These are phyloP conservation scores for Beauveria sp. DNA, from an alignment of 2,329 filamentous ascomycete genomes.

Conservation along the genomic window DNA sequence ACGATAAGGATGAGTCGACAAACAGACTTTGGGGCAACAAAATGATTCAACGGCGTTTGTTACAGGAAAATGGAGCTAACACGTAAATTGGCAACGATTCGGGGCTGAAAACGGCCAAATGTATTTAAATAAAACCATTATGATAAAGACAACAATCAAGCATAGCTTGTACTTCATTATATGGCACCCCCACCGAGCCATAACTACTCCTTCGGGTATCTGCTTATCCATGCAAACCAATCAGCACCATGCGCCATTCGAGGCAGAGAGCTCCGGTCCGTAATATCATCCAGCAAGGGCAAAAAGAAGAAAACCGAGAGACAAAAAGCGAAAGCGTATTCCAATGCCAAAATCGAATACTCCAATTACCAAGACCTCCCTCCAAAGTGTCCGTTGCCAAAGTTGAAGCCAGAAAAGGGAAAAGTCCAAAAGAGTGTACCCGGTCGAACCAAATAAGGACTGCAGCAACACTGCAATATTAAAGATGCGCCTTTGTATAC, in stretches of 20 bases:
- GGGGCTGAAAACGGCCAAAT: background rate
- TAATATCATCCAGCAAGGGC: slow-evolving; percentile 1
- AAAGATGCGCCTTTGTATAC: background rate
- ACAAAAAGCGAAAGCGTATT: background rate
- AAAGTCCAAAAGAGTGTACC: background rate
- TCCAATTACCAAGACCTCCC: slow-evolving; percentile 8
- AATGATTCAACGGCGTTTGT: background rate
- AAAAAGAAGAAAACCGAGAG: background rate
- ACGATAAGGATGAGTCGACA: background rate
- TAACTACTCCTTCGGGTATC: background rate
- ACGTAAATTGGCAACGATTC: background rate
- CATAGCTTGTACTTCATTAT: slow-evolving; percentile 2
- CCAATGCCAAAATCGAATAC: slow-evolving; percentile 11
- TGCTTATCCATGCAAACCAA: slow-evolving; percentile 7
- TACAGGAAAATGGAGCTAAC: background rate
- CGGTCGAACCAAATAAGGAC: background rate
- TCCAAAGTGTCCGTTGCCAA: background rate
- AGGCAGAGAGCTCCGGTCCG: background rate
- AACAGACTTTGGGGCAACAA: background rate
- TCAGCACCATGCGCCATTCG: background rate
- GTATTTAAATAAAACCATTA: slow-evolving; percentile 7
- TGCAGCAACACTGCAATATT: background rate
- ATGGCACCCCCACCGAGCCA: background rate
- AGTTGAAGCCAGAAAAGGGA: slow-evolving; percentile 8
- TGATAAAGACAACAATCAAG: slow-evolving; percentile 7